Evolutionary conservation across 2,329 filamentous ascomycete species (phyloP), one percentile per base, ranked within the genome.

Genomic region (Drechslerella dactyloides): DNA sequence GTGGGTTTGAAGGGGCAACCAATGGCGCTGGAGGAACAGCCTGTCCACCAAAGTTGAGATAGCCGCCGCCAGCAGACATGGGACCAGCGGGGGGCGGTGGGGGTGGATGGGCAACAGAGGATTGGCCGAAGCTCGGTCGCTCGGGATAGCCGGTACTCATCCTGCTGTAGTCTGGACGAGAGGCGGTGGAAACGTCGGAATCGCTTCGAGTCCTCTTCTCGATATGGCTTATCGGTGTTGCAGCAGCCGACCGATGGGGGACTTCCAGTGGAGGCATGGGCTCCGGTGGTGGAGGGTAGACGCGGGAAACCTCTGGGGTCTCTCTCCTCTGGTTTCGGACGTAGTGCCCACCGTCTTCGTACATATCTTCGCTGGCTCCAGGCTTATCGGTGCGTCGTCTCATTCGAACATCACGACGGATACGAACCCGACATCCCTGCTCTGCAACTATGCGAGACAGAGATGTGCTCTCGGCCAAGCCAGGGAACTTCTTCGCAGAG

Each of bases 401-500:
- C 90, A 96, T 96, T 66, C 92, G 88, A 5, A 96, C 91, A 81
- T 97, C 94, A 74, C 94, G 90, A 64, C 94, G 87, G 77, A 99
- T 99, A 51, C 94, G 89, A 27, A 99, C 94, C 75, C 93, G 91
- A 80, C 94, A 97, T 68, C 94, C 94, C 81, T 99, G 94, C 80
- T 99, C 93, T 17, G 93, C 93, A 48, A 99, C 92, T 37, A 91
- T 89, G 74, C 93, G 89, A 81, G 93, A 97, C 55, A 97, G 83
- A 11, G 85, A 83, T 0, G 94, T 99, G 81, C 92, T 97, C 79
- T 94, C 91, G 50, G 90, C 89, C 69, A 97, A 83, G 17, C 93
- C 94, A 15, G 94, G 94, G 82, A 99, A 99, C 82, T 97, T 97
- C 87, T 97, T 99, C 57, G 94, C 94, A 76, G 93, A 97, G 82